Evolutionary conservation across 257 asterid genomes (phyloP), one percentile per base, ranked within the genome.

Genomic region (Thymus mandschuricus): DNA sequence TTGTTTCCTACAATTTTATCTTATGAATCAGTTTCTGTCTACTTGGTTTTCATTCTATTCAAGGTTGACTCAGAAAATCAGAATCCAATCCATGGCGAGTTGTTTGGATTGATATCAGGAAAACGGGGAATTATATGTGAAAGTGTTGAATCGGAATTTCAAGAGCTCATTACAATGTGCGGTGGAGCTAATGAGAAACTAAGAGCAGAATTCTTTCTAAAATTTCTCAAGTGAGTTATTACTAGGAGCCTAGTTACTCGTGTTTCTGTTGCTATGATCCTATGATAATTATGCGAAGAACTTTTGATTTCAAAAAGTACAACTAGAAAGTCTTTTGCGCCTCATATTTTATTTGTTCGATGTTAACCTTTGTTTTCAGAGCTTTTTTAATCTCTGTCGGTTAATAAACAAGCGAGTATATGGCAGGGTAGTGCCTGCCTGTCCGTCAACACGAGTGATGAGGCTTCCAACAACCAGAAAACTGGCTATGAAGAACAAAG

Each of bases 171-270:
- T 73, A 77, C 87, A 76, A 89, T 89, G 92, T 90, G 89, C 60
- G 98, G 98, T 55, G 99, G 99, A 73, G 86, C 93, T 57, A 89
- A 80, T 63, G 98, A 94, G 83, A 94, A 86, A 80, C 59, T 78
- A 71, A 84, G 99, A 76, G 91, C 98, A 52, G 73, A 79, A 70
- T 83, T 79, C 80, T 54, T 91, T 79, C 81, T 89, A 82, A 84
- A 88, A 70, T 81, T 80, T 77, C 86, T 94, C 79, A 88, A 81
- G 99, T 91, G 80, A 88, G 92, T 75, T 76, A 56, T 64, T 31
- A 21, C 21, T 21, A 15, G 75, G 75, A 52, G 51, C 64, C 41
- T 8, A 48, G 51, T 49, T 35, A n/a, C 55, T 40, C 57, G 7
- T 61, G 64, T 41, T 64, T 31, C 70, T 67, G 28, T 60, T 28